phyloP scores from a whole-genome alignment of 2,329 filamentous ascomycete species.

The Orbilia javanica region DNA sequence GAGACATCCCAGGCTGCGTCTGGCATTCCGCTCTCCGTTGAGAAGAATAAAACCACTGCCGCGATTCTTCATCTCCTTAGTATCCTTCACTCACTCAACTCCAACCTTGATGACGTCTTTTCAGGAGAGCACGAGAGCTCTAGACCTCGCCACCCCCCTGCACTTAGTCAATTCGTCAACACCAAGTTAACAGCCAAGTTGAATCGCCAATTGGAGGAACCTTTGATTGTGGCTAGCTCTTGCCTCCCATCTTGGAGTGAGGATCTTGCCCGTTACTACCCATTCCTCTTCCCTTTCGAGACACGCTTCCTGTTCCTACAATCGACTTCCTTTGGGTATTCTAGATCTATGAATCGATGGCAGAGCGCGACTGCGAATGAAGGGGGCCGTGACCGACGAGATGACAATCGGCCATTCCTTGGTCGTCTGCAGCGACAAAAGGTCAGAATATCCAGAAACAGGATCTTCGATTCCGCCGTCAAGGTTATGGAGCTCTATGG shows the following conservation, averaged over 20 bases:
- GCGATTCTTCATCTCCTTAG: slow-evolving; percentile 89
- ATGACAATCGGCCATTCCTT: slow-evolving; percentile 90
- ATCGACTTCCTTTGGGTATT: slow-evolving; percentile 98
- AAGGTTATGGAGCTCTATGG: slow-evolving; percentile 99
- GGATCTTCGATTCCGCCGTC: slow-evolving; percentile 93
- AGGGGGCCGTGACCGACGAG: slow-evolving; percentile 80
- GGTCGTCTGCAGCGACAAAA: slow-evolving; percentile 95
- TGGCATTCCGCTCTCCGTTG: slow-evolving; percentile 81
- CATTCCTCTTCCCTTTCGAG: slow-evolving; percentile 98
- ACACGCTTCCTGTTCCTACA: slow-evolving; percentile 96
- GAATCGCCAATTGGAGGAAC: slow-evolving; percentile 95
- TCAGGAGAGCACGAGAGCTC: slow-evolving; percentile 79
- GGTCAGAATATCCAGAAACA: slow-evolving; percentile 93
- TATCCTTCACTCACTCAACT: slow-evolving; percentile 91
- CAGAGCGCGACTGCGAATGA: slow-evolving; percentile 88
- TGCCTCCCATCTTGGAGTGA: slow-evolving; percentile 97
- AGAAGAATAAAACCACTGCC: slow-evolving; percentile 84
- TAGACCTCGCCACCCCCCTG: slow-evolving; percentile 78
- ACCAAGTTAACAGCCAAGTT: slow-evolving; percentile 98
- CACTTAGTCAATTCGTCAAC: slow-evolving; percentile 94
- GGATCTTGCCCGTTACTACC: slow-evolving; percentile 90
- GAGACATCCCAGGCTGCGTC: slow-evolving; percentile 70
- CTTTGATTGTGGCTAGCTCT: slow-evolving; percentile 94
- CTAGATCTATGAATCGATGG: slow-evolving; percentile 96
- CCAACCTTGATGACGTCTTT: slow-evolving; percentile 90